phyloP scores from a whole-genome alignment of 805 yeast genomes.

The Wickerhamiella azymoides region DNA sequence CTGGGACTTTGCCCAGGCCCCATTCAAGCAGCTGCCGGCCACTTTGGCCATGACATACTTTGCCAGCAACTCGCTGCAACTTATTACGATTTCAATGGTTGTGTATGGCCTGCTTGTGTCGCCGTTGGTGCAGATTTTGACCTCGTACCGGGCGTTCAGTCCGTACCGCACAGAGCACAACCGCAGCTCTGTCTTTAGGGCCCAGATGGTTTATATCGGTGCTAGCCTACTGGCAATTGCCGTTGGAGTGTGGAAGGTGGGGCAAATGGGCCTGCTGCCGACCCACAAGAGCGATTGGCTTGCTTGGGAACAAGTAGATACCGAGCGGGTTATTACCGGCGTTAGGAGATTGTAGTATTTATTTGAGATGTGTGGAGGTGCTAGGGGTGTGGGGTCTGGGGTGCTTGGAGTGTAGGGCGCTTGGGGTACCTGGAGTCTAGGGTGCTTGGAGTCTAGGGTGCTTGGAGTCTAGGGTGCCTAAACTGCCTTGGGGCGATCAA shows the following conservation, averaged over 20 bases:
- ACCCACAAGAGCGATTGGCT: conserved; percentile 83
- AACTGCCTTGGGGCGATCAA: no score
- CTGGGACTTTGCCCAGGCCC: conserved; percentile 74
- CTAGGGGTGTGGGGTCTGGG: no score
- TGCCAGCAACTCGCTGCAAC: conserved; percentile 81
- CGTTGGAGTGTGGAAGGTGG: conserved; percentile 74
- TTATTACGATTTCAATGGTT: conserved; percentile 85
- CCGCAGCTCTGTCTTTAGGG: conserved; percentile 21
- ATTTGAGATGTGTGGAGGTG: no score
- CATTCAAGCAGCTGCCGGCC: conserved; percentile 82
- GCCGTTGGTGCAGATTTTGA: conserved; percentile 59
- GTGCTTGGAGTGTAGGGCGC: no score
- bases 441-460: no score
- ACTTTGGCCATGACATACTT: conserved; percentile 80
- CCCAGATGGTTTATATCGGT: conserved; percentile 36
- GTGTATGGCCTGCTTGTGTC: conserved; percentile 58
- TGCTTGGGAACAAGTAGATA: conserved; percentile 50
- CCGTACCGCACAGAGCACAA: conserved; percentile 21
- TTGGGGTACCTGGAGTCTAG: no score
- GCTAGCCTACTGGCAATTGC: conserved; percentile 43
- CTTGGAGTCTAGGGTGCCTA: no score
- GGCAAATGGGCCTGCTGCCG: conserved; percentile 83
- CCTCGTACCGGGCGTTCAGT: conserved; percentile 42
- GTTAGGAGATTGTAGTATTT: not conserved
- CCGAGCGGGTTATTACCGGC: not conserved